Base-by-base conservation (phyloP, 2,329 filamentous ascomycete genomes). In the Colletotrichum gigasporum region DNA sequence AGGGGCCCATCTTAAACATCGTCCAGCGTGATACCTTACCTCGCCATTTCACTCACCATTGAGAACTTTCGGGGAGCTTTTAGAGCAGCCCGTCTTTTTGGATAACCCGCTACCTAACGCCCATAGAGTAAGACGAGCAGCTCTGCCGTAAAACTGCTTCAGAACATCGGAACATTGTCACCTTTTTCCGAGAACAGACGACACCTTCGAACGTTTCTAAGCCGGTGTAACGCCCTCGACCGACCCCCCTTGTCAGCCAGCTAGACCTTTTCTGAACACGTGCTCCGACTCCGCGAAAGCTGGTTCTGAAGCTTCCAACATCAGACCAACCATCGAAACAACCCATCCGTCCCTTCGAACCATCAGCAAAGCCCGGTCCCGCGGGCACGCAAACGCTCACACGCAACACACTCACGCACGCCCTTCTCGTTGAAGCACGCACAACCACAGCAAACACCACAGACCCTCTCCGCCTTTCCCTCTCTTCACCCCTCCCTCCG, bases 11-110 rank as follows among this genome's bases (percentile, higher is more conserved):
- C 61, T 60, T 65, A 55, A 64, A 64, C 62, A 62, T 54, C 44
- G 57, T 55, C 35, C 62, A 65, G 62, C 48, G 62, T 62, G 62
- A 62, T 65, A 39, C 62, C 58, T 54, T 65, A 39, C 62, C 58
- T 54, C 42, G 35, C 56, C 35, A 53, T 61, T 61, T 50, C n/a
- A 34, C 14, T 53, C 45, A 20, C 48, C 42, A 57, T 50, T 42
- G 26, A 42, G 18, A 42, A 24, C 53, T 28, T 7, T 20, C 12
- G 26, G 14, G 37, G 32, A 22, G 20, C 56, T 64, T 47, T 48
- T n/a, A 14, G 22, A 50, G 14, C 14, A 54, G 30, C 11, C 32
- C 48, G 28, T 54, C 56, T 34, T 20, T 50, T 53, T 62, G 48
- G 11, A 48, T 50, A 28, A 16, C 9, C 53, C 12, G 12, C 37